Evolutionary conservation across 2,329 filamentous ascomycete genomes (phyloP).

Genomic region (Trichoderma breve): DNA sequence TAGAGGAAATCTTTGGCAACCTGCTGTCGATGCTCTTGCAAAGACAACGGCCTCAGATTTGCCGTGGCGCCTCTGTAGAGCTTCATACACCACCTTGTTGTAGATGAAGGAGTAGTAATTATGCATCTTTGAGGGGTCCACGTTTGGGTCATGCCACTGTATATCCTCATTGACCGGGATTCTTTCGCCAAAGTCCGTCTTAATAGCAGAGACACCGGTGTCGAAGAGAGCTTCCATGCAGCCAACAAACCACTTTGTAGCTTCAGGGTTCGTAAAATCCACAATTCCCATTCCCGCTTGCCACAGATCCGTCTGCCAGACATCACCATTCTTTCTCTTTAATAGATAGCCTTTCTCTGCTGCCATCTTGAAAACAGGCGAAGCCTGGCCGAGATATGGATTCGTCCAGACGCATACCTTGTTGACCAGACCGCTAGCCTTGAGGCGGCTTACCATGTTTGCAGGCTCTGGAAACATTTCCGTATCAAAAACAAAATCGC

Average conservation of each 20-base stretch:
- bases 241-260: constrained; percentile 61
- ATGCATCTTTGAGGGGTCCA: constrained; percentile 67
- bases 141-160: constrained; percentile 58
- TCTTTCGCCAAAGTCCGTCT: constrained; percentile 74
- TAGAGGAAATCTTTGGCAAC: constrained; percentile 66
- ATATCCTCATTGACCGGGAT: constrained; percentile 65
- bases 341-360: constrained; percentile 66
- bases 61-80: constrained; percentile 55
- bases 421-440: constrained; percentile 57
- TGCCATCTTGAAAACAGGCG: constrained; percentile 62
- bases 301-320: constrained; percentile 78
- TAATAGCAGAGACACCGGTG: constrained; percentile 68
- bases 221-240: constrained; percentile 65
- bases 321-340: constrained; percentile 64
- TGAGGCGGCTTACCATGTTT: constrained; percentile 62
- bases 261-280: constrained; percentile 71
- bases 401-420: constrained; percentile 77
- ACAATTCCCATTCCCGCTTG: constrained; percentile 73
- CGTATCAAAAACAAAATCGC: constrained; percentile 68
- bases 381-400: constrained; percentile 69
- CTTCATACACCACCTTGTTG: constrained; percentile 68
- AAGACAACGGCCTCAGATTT: constrained; percentile 60
- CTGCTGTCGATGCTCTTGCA: constrained; percentile 64
- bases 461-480: constrained; percentile 67
- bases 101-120: constrained; percentile 75